A percentile compares a stretch with the other conserved stretches of the same genome.
These are phyloP conservation scores for Hyphopichia burtonii DNA, from an alignment of 1,139 yeast genomes.

Conservation along the genomic window DNA sequence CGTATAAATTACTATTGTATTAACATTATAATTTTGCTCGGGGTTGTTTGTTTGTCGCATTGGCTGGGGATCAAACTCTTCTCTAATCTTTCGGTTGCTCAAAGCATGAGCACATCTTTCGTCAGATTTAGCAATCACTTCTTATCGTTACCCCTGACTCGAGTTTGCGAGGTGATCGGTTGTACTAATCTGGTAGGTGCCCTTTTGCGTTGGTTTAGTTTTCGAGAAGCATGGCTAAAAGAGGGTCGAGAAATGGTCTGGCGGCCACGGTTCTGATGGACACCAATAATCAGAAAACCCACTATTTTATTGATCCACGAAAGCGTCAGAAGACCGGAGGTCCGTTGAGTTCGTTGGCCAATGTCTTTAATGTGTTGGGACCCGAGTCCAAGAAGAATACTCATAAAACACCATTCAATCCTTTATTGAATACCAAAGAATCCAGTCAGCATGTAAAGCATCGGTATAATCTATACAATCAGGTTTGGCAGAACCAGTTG, in stretches of 20 bases:
- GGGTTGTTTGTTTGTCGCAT: too few species aligned
- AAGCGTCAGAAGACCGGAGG: not conserved
- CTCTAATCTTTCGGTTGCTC: not conserved
- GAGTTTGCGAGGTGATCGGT: not conserved
- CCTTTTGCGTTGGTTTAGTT: too few species aligned
- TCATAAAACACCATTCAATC: constrained; percentile 29
- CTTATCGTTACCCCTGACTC: not conserved
- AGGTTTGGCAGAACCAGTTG: constrained; percentile 40
- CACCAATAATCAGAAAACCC: constrained; percentile 4
- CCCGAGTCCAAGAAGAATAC: not conserved
- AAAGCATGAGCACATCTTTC: not conserved
- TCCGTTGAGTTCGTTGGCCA: not conserved
- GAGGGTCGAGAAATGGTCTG: not conserved
- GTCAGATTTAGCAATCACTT: not conserved
- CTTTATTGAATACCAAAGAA: constrained; percentile 42
- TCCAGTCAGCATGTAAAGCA: constrained; percentile 27
- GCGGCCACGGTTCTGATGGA: not conserved
- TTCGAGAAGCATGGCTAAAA: not conserved
- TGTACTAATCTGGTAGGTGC: not conserved
- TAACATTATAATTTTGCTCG: not conserved
- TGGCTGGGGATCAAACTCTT: not conserved
- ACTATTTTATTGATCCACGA: constrained; percentile 2
- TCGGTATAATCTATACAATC: constrained; percentile 38
- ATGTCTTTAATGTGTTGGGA: not conserved
- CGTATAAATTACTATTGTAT: not conserved